phyloP scores from a whole-genome alignment of 2,329 filamentous ascomycete species.

The Sclerotinia nivalis region DNA sequence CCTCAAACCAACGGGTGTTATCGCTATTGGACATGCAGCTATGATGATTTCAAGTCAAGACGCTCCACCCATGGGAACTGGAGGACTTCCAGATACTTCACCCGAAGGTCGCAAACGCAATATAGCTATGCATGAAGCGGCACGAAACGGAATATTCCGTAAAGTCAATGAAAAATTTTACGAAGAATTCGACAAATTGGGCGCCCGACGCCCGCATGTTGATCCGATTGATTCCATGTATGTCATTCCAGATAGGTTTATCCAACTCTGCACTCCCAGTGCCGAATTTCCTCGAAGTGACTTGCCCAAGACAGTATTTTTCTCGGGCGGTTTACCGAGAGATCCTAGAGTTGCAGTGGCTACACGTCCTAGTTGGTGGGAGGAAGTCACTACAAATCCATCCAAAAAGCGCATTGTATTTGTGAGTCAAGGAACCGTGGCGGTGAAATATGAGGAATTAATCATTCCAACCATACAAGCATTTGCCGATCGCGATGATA shows the following conservation, averaged over 20 bases:
- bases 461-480: conserved; percentile 43
- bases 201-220: conserved; percentile 26
- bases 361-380: conserved; percentile 48
- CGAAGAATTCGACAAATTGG: conserved; percentile 34
- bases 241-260: conserved; percentile 1
- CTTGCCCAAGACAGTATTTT: neutral
- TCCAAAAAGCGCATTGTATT: conserved; percentile 42
- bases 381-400: conserved; percentile 44
- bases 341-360: neutral
- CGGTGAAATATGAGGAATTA: conserved; percentile 38
- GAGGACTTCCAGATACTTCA: conserved; percentile 43
- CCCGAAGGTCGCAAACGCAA: conserved; percentile 45
- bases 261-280: conserved; percentile 3
- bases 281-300: conserved; percentile 3
- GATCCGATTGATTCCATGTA: conserved; percentile 34
- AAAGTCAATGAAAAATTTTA: neutral
- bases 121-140: conserved; percentile 30
- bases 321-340: neutral
- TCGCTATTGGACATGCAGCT: conserved; percentile 46
- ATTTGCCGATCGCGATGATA: conserved; percentile 38
- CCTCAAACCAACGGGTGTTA: conserved; percentile 42
- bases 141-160: conserved; percentile 14
- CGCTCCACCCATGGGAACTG: conserved; percentile 44
- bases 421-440: conserved; percentile 43
- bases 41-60: conserved; percentile 43